These are phyloP conservation scores for Solanum bukasovii DNA, from an alignment of 257 asterid species.

Conservation along the genomic window DNA sequence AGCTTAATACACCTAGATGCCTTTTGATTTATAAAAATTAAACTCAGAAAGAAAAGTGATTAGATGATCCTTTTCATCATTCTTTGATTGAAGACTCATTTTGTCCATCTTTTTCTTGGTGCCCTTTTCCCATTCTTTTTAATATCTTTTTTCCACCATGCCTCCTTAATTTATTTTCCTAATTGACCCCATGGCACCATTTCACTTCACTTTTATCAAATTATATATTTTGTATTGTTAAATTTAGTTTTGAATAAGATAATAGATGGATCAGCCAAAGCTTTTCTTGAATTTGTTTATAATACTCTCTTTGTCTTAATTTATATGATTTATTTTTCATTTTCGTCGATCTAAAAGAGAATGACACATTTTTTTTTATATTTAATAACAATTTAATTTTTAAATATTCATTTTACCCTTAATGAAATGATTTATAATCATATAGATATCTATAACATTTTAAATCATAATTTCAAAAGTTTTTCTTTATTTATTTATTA, in stretches of 20 bases:
- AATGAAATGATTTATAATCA: no score
- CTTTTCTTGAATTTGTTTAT: neutral
- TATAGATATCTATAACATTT: no score
- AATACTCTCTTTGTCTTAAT: rapidly evolving
- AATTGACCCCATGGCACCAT: neutral
- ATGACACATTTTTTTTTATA: neutral
- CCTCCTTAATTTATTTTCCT: neutral
- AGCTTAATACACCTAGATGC: no score
- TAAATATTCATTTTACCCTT: neutral
- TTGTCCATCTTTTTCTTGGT: neutral
- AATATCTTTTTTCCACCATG: neutral
- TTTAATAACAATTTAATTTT: neutral
- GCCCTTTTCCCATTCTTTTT: neutral
- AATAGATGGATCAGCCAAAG: neutral
- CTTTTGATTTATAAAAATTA: neutral
- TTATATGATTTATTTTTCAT: no score
- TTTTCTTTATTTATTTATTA: neutral
- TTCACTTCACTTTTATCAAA: neutral
- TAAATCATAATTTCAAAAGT: no score
- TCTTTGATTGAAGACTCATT: neutral
- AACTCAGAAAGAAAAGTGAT: neutral
- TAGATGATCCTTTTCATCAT: neutral
- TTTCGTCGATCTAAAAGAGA: no score
- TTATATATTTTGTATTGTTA: neutral
- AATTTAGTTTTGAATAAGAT: neutral